These are phyloP conservation scores for Xylaria arbuscula DNA, from an alignment of 2,329 filamentous ascomycete species.

Conservation along the genomic window DNA sequence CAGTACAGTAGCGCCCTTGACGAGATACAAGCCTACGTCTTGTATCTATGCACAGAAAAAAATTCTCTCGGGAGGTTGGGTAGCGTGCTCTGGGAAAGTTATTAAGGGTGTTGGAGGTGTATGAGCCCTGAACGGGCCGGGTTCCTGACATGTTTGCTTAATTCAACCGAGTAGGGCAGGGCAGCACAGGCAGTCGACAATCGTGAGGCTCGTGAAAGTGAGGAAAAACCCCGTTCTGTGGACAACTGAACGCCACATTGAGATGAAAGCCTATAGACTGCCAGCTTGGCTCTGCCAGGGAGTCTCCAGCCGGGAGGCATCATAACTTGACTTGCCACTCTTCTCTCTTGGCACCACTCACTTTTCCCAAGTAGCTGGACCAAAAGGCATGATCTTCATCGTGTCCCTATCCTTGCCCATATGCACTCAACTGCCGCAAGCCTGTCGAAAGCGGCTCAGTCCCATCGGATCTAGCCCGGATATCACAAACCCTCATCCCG, in stretches of 20 bases:
- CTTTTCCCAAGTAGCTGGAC: constrained; percentile 28
- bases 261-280: constrained; percentile 10
- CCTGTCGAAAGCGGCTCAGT: constrained; percentile 23
- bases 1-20: constrained; percentile 5
- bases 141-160: constrained; percentile 16
- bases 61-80: constrained; percentile 14
- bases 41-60: constrained; percentile 24
- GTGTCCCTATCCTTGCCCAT: constrained; percentile 7
- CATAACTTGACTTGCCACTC: constrained; percentile 14
- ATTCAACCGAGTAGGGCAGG: constrained; percentile 15
- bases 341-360: constrained; percentile 10
- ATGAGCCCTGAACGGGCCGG: constrained; percentile 11
- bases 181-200: constrained; percentile 19
- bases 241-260: constrained; percentile 19
- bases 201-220: constrained; percentile 26
- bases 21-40: constrained; percentile 19
- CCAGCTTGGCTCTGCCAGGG: constrained; percentile 20
- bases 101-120: constrained; percentile 12
- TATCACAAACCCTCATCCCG: constrained; percentile 14
- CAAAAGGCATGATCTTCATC: constrained; percentile 15
- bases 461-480: constrained; percentile 31
- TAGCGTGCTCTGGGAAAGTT: constrained; percentile 22
- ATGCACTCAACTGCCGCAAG: constrained; percentile 17
- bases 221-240: constrained; percentile 18
- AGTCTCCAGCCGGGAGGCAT: constrained; percentile 24